Evolutionary conservation across 2,329 filamentous ascomycete genomes (phyloP), one percentile per base, ranked within the genome.

Genomic region (Lithohypha guttulata): DNA sequence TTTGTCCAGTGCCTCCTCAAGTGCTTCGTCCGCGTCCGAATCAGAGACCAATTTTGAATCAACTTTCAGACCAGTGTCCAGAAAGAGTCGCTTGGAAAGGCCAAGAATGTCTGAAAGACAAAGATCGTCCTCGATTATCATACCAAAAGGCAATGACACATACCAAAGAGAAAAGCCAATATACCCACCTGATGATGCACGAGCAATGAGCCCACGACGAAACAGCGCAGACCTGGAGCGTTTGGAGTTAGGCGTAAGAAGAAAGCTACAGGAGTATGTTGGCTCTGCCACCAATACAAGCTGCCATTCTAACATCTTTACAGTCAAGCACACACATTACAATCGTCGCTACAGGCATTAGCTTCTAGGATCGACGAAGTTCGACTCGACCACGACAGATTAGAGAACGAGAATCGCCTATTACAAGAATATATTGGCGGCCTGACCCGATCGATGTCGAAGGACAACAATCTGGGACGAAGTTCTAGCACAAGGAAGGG

Each of bases 371-470:
- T 96, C 58, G 91, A 98, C 57, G 84, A 84, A 20, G 87, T 96
- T 48, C 84, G 86, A 60, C 81, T 83, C 52, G 89, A 96, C 57
- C 87, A 98, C 57, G 85, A 95, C 64, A 95, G 94, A 63, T 77
- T 98, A 39, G 87, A 96, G 61, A 91, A 75, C 60, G 87, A 95
- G 60, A 98, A 98, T 70, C 89, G 86, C 55, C 95, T 96, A 56
- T 65, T 98, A 33, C 89, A 96, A 61, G 94, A 94, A 60, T 96
- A 96, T 59, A 96, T 96, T 54, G 89, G 89, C 49, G 89, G 94
- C 56, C 71, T 96, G 40, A 96, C 94, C 75, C 84, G 84, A 53
- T 77, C 74, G 39, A 66, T 69, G 65, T 63, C 63, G 40, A 65
- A 63, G 51, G 71, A 68, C 52, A 69, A 40, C 25, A n/a, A n/a